Evolutionary conservation across 179 eudicot species (phyloP), one percentile per base, ranked within the genome.

Genomic region (Sideroxylon spinosum): DNA sequence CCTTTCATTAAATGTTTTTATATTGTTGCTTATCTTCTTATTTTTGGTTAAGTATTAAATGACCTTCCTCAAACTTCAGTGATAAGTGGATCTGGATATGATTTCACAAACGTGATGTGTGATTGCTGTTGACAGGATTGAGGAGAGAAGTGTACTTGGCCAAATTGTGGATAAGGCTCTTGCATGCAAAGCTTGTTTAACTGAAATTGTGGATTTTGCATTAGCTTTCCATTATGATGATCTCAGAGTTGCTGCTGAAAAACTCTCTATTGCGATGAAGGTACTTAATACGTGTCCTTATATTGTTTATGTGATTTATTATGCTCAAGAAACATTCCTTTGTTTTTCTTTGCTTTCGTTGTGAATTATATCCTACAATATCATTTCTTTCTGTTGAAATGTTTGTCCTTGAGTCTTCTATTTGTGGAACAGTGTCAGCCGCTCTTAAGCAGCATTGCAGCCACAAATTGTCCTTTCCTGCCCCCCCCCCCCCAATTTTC

Each of bases 101-200:
- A 23, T 23, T 23, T 23, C 23, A 13, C 32, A 16, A 13, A 60
- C 59, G 25, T 73, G 75, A 29, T 52, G 32, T 52, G 32, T 26
- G 3, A 14, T 14, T 78, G 77, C 76, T 73, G 28, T 84, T 66
- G 62, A 55, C 92, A 95, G 99, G 90, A 84, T 88, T 82, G 90
- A 92, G 79, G 99, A 96, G 79, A 84, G 82, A 84, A 88, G 82
- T 68, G 20, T 87, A 79, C 84, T 96, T 68, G 77, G 71, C 78
- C 91, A 91, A 80, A 79, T 94, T 76, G 90, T 94, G 77, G 92
- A 91, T 78, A 90, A 87, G 86, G 90, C 94, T 84, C 80, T 84
- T 73, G 85, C 87, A 44, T 92, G 88, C 84, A 84, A 88, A 87
- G 86, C 81, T 67, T 83, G 87, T 91, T 85, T 94, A 83, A 80